Evolutionary conservation across 257 asterid genomes (phyloP).

Genomic region (Salvia splendens): DNA sequence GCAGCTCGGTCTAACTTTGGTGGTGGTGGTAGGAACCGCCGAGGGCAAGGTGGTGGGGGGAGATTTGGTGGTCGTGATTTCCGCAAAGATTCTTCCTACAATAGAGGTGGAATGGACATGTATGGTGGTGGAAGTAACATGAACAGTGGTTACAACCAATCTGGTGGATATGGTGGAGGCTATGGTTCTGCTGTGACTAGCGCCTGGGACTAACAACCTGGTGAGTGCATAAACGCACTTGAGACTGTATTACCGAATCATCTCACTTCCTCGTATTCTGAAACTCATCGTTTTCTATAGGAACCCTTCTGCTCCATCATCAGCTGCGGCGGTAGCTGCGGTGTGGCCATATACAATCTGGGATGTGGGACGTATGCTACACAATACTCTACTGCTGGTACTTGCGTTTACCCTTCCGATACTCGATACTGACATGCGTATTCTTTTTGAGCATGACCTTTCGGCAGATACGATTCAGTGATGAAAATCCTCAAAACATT

Average conservation of each 20-base stretch:
- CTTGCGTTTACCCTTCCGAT: slow-evolving; percentile 26
- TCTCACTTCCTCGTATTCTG: slow-evolving; percentile 28
- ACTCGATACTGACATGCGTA: slow-evolving; percentile 31
- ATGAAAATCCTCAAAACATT: neutral
- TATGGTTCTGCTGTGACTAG: slow-evolving; percentile 66
- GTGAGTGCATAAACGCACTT: slow-evolving; percentile 19
- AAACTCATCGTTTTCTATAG: slow-evolving; percentile 29
- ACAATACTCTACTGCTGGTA: slow-evolving; percentile 26
- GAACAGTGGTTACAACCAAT: slow-evolving; percentile 37
- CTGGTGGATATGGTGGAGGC: slow-evolving; percentile 55
- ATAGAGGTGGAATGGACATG: slow-evolving; percentile 57
- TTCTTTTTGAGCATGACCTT: slow-evolving; percentile 32
- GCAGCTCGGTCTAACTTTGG: slow-evolving; percentile 64
- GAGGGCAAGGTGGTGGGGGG: slow-evolving; percentile 63
- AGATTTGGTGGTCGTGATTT: slow-evolving; percentile 85
- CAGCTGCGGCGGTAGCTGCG: slow-evolving; percentile 28
- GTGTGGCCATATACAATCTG: slow-evolving; percentile 32
- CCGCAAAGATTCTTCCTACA: slow-evolving; percentile 58
- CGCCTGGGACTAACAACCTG: slow-evolving; percentile 64
- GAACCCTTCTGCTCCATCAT: slow-evolving; percentile 26
- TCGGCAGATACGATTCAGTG: slow-evolving; percentile 12
- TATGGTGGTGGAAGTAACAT: slow-evolving; percentile 45
- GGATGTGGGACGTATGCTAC: slow-evolving; percentile 33
- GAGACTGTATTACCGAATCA: slow-evolving; percentile 19
- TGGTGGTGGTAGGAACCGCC: slow-evolving; percentile 59